Evolutionary conservation across 805 yeast genomes (phyloP).

Genomic region (Saccharomycopsis microspora): DNA sequence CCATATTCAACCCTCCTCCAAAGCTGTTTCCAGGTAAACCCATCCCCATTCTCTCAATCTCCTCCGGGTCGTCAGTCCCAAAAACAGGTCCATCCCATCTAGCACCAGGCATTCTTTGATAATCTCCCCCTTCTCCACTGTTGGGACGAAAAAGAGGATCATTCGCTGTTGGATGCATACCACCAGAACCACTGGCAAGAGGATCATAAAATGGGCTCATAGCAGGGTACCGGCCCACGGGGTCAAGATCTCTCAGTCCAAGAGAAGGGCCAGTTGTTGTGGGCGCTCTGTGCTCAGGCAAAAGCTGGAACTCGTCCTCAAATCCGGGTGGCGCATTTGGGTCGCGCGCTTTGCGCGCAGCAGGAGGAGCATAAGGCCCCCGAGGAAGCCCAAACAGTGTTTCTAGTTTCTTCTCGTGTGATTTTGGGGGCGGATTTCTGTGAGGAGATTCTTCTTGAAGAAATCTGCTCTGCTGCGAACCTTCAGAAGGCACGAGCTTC

Average conservation of each 20-base stretch:
- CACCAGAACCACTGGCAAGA: slow-evolving; percentile 17
- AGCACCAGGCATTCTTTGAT: slow-evolving; percentile 25
- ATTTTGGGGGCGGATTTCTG: background rate
- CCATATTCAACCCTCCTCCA: background rate
- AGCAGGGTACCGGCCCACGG: slow-evolving; percentile 22
- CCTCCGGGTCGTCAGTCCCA: slow-evolving; percentile 9
- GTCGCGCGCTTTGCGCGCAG: slow-evolving; percentile 19
- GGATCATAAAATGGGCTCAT: slow-evolving; percentile 21
- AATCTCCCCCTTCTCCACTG: slow-evolving; percentile 15
- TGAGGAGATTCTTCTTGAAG: no score
- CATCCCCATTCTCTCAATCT: slow-evolving; percentile 10
- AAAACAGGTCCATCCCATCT: slow-evolving; percentile 27
- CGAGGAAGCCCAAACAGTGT: background rate
- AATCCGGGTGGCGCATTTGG: slow-evolving; percentile 27
- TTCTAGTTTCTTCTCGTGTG: background rate
- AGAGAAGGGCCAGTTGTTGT: background rate
- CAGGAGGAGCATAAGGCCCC: background rate
- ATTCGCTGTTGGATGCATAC: slow-evolving; percentile 24
- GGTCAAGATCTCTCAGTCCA: slow-evolving; percentile 25
- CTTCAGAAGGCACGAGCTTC: no score
- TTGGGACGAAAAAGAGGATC: slow-evolving; percentile 20
- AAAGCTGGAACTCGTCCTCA: slow-evolving; percentile 25
- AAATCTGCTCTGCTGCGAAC: no score
- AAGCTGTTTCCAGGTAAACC: slow-evolving; percentile 9
- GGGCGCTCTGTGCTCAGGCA: slow-evolving; percentile 3